Evolutionary conservation across 768 basidiomycete species (phyloP).

Genomic region (Naganishia kalamii): DNA sequence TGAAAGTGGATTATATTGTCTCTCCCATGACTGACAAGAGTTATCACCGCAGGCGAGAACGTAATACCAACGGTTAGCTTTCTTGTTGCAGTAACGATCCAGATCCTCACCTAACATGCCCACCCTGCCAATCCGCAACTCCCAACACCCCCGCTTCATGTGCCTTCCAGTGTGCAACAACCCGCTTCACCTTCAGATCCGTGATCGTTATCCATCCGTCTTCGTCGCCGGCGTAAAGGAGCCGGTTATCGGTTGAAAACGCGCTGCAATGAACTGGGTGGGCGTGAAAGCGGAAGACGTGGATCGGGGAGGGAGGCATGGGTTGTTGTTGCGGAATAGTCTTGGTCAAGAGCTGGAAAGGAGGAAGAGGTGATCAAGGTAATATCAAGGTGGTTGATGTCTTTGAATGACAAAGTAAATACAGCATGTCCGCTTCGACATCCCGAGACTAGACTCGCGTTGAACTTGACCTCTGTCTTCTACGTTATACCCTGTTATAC

Average conservation of each 20-base stretch:
- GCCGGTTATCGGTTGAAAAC: conserved; percentile 66
- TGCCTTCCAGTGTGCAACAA: conserved; percentile 67
- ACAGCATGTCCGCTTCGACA: not conserved
- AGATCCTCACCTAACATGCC: conserved; percentile 69
- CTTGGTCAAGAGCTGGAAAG: not conserved
- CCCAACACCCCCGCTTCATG: conserved; percentile 67
- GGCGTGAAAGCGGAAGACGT: conserved; percentile 68
- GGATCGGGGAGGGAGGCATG: conserved; percentile 52
- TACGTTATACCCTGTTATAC: not conserved
- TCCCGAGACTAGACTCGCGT: too few relatives aligned
- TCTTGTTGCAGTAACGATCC: not conserved
- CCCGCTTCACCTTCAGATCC: conserved; percentile 68
- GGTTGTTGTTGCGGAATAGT: not conserved
- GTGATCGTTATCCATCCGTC: conserved; percentile 71
- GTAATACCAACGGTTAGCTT: not conserved
- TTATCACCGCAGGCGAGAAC: not conserved
- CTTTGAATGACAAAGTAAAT: conserved; percentile 1
- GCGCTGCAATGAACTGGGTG: conserved; percentile 58
- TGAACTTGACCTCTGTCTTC: too few relatives aligned
- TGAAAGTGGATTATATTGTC: conserved; percentile 42
- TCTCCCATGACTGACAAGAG: conserved; percentile 37
- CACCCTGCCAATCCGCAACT: conserved; percentile 63
- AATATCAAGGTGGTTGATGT: not conserved
- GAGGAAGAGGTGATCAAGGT: not conserved
- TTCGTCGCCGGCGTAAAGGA: conserved; percentile 79